phyloP scores from a whole-genome alignment of 208 protist genomes.

The Angomonas ambiguus region DNA sequence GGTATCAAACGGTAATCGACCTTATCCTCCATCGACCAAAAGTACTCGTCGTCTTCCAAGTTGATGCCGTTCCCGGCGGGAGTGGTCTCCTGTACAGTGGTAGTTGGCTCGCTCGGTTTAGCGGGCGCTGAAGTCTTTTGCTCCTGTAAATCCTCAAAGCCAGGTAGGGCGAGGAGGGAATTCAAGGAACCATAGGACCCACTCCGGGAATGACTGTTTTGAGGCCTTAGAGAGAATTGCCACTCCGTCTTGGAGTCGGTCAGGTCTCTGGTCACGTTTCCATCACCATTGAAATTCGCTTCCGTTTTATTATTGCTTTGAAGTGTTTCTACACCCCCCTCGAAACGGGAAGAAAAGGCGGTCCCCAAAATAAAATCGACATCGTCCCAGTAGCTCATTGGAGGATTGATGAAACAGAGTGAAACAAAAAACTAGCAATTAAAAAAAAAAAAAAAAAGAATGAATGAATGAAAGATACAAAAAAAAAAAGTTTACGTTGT shows the following conservation, averaged over 20 bases:
- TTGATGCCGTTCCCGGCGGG: not conserved
- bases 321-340: not conserved
- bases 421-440: conserved; percentile 5
- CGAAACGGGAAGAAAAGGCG: not conserved
- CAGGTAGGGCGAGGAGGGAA: not conserved
- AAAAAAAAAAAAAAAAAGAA: not conserved
- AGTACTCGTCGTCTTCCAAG: not conserved
- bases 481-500: conserved; percentile 3
- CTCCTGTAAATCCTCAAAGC: not conserved
- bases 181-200: not conserved
- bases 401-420: not conserved
- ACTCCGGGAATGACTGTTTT: no score
- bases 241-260: no score
- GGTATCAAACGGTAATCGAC: not conserved
- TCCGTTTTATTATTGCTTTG: not conserved
- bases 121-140: not conserved
- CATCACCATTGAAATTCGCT: not conserved
- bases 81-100: not conserved
- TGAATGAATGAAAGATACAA: not conserved
- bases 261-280: not conserved
- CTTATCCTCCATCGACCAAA: not conserved
- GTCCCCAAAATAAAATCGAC: not conserved
- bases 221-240: no score
- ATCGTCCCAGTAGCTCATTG: conserved; percentile 2
- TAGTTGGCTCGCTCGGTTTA: not conserved